Evolutionary conservation across 345 rosid genomes (phyloP).

Genomic region (Hypericum androsaemum): DNA sequence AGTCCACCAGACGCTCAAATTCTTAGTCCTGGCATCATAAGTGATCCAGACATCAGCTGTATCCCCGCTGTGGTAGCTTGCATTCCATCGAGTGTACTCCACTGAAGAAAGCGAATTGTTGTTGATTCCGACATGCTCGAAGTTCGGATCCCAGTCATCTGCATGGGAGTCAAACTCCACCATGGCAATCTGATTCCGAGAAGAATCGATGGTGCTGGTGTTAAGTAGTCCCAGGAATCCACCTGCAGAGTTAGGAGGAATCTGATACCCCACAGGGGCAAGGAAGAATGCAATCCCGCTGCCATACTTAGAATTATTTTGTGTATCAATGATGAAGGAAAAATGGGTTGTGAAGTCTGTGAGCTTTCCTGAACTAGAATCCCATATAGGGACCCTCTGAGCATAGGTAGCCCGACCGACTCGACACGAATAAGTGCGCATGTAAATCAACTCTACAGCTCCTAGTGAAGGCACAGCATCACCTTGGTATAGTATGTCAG

Average conservation of each 20-base stretch:
- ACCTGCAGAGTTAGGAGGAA: slow-evolving; percentile 1
- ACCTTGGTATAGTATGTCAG: neutral
- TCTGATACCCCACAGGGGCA: slow-evolving; percentile 1
- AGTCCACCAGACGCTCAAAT: neutral
- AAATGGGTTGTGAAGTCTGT: slow-evolving; percentile 5
- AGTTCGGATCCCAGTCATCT: neutral
- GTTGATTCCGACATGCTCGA: slow-evolving; percentile 2
- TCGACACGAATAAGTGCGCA: neutral
- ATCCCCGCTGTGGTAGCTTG: neutral
- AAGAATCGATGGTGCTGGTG: neutral
- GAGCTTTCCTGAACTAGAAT: neutral
- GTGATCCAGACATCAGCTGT: neutral
- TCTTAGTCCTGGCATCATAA: neutral
- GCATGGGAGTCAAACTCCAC: neutral
- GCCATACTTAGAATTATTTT: neutral
- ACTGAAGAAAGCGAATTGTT: neutral
- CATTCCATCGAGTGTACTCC: neutral
- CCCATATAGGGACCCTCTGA: neutral
- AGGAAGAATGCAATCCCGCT: slow-evolving; percentile 1
- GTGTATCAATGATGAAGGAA: neutral
- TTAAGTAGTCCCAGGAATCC: neutral
- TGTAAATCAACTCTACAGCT: neutral
- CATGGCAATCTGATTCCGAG: neutral
- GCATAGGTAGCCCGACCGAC: neutral
- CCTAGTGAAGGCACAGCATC: neutral